Conservation (phyloP, 75 land plant species). For the Selaginella moellendorffii region DNA sequence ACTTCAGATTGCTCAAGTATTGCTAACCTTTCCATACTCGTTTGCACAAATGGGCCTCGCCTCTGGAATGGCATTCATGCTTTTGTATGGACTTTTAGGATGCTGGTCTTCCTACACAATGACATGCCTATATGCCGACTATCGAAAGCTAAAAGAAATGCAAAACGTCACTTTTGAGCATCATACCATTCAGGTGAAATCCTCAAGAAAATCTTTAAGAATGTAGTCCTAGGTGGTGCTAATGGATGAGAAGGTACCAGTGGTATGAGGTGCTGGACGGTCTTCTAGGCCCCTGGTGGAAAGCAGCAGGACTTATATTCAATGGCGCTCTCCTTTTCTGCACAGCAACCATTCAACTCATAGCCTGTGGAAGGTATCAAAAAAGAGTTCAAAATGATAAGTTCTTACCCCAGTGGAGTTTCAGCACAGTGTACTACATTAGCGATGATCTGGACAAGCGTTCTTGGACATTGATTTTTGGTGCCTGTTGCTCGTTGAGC, state of each 20-base stretch:
- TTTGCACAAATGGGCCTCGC: neutral
- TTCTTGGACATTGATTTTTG: conserved; percentile 19
- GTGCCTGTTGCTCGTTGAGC: conserved; percentile 8
- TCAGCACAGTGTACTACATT: conserved; percentile 26
- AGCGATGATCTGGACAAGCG: conserved; percentile 17
- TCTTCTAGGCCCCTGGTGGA: neutral
- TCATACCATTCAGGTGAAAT: neutral
- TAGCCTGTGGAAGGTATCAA: conserved; percentile 29
- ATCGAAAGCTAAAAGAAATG: neutral
- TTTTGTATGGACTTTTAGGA: neutral
- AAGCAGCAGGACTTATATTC: neutral
- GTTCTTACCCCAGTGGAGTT: neutral
- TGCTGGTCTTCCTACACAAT: neutral
- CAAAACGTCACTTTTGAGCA: neutral
- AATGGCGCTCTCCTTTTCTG: neutral
- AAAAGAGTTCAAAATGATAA: neutral
- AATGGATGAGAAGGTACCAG: neutral
- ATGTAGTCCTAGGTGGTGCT: neutral
- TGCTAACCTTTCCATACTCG: neutral
- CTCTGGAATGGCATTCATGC: neutral
- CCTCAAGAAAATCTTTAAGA: neutral
- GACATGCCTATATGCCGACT: neutral
- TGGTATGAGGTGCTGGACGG: neutral
- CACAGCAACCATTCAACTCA: conserved; percentile 26
- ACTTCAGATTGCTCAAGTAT: neutral